Percentiles rank a stretch among this genome's conserved stretches.
Evolutionary conservation across 345 rosid species (phyloP).

Genomic region (Eucalyptus cloeziana): DNA sequence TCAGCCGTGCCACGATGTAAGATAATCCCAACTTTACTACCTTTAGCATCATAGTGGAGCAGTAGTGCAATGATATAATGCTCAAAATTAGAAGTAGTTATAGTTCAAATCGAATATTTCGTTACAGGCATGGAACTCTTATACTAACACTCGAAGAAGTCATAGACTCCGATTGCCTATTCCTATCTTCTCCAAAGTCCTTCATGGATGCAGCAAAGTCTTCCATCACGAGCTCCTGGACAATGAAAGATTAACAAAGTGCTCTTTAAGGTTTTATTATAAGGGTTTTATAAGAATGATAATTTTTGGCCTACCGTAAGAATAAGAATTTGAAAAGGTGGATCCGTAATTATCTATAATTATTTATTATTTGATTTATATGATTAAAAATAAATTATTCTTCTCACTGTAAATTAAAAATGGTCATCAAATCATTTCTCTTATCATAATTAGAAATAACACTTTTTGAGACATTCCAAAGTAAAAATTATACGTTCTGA

Average conservation of each 20-base stretch:
- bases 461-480: not conserved
- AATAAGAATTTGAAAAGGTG: too few relatives aligned
- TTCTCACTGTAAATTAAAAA: too few relatives aligned
- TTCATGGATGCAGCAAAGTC: not conserved
- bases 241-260: not conserved
- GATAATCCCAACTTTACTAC: not conserved
- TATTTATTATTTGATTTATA: too few relatives aligned
- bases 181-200: not conserved
- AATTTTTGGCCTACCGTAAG: too few relatives aligned
- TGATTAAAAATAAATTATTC: too few relatives aligned
- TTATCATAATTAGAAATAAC: not conserved
- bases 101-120: not conserved
- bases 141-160: not conserved
- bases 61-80: too few relatives aligned
- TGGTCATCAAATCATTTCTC: too few relatives aligned
- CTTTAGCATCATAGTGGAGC: not conserved
- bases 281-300: too few relatives aligned
- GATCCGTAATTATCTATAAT: too few relatives aligned
- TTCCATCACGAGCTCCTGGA: not conserved
- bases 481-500: fast-evolving
- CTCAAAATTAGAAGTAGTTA: not conserved
- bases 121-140: fast-evolving
- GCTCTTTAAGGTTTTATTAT: not conserved
- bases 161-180: not conserved
- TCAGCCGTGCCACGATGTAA: fast-evolving